phyloP scores from a whole-genome alignment of 2,329 filamentous ascomycete genomes.

The Colletotrichum trifolii region DNA sequence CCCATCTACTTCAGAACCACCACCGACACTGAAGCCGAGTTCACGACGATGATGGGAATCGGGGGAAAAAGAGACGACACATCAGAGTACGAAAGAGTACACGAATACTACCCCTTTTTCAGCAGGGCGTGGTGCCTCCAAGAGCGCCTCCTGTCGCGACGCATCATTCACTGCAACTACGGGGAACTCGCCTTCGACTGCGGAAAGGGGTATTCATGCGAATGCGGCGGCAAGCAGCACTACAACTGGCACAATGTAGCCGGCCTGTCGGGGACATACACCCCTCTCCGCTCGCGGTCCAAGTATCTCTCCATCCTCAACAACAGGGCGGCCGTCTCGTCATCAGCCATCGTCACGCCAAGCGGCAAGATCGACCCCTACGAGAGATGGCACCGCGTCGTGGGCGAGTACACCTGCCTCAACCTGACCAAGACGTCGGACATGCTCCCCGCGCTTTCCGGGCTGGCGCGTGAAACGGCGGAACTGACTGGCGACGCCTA shows the following conservation, averaged over 20 bases:
- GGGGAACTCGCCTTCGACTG: slow-evolving; percentile 21
- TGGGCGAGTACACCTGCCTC: slow-evolving; percentile 20
- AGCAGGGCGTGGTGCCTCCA: slow-evolving; percentile 19
- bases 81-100: neutral
- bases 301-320: slow-evolving; percentile 3
- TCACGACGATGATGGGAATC: neutral
- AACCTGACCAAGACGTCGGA: slow-evolving; percentile 15
- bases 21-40: neutral
- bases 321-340: neutral
- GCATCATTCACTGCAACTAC: slow-evolving; percentile 19
- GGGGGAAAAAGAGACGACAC: slow-evolving; percentile 5
- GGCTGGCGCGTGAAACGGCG: slow-evolving; percentile 6
- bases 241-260: slow-evolving; percentile 16
- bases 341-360: neutral
- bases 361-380: slow-evolving; percentile 11
- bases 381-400: slow-evolving; percentile 16
- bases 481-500: neutral
- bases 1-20: neutral
- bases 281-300: neutral
- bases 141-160: slow-evolving; percentile 18
- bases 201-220: neutral
- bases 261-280: neutral
- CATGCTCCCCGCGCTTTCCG: slow-evolving; percentile 21
- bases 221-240: slow-evolving; percentile 15
- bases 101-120: slow-evolving; percentile 8